Evolutionary conservation across 345 rosid genomes (phyloP).

Genomic region (Pistacia integerrima): DNA sequence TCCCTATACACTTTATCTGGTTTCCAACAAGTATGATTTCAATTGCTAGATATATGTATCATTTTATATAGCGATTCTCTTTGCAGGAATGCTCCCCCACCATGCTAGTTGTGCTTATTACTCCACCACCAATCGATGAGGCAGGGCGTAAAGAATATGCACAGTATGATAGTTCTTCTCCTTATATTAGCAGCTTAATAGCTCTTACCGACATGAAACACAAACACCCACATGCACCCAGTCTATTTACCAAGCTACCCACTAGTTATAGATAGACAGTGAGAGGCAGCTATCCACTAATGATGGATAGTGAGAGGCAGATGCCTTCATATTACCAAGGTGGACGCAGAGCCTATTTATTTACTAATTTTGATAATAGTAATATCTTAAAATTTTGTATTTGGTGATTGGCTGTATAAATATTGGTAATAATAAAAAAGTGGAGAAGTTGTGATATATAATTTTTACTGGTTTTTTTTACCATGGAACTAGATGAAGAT

Average conservation of each 20-base stretch:
- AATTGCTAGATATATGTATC: conserved; percentile 6
- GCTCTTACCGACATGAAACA: not conserved
- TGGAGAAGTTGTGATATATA: not conserved
- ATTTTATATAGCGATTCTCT: conserved; percentile 16
- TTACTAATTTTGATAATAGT: no score
- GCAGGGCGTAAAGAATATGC: conserved; percentile 64
- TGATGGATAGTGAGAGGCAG: not conserved
- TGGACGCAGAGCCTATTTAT: not conserved
- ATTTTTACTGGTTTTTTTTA: not conserved
- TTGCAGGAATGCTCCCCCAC: conserved; percentile 67
- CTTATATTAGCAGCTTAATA: not conserved
- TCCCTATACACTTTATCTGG: not conserved
- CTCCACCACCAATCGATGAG: conserved; percentile 89
- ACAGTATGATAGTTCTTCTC: conserved; percentile 37
- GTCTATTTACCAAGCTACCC: not conserved
- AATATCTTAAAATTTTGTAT: no score
- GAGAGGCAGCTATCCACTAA: not conserved
- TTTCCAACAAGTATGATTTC: not conserved
- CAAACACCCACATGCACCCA: not conserved
- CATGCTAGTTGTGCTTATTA: conserved; percentile 73
- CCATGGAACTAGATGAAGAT: not conserved
- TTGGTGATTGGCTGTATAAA: not conserved
- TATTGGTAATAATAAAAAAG: not conserved
- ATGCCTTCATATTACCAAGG: not conserved
- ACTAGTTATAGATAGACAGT: not conserved